These are phyloP conservation scores for Lipomyces starkeyi DNA, from an alignment of 805 yeast species.

Conservation along the genomic window DNA sequence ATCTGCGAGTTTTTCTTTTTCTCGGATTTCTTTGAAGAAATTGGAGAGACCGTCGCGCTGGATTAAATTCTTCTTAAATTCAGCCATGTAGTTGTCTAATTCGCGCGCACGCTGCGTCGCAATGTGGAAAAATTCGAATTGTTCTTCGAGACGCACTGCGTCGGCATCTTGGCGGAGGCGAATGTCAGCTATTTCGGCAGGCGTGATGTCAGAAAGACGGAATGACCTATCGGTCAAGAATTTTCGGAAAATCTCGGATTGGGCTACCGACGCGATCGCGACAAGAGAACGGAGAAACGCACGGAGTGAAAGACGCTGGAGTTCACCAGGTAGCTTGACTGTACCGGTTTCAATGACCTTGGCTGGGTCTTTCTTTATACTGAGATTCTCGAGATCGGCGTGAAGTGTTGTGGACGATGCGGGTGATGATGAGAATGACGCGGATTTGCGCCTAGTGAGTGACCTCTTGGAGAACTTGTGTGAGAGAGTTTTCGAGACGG, in stretches of 20 bases:
- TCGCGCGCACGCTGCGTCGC: slow-evolving; percentile 63
- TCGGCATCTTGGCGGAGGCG: slow-evolving; percentile 67
- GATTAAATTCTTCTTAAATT: slow-evolving; percentile 61
- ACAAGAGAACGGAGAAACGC: slow-evolving; percentile 67
- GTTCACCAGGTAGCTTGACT: slow-evolving; percentile 65
- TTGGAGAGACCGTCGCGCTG: slow-evolving; percentile 61
- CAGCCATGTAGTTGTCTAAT: slow-evolving; percentile 62
- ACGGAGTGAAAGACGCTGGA: slow-evolving; percentile 75
- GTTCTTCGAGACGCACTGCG: slow-evolving; percentile 62
- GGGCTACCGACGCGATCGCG: slow-evolving; percentile 60
- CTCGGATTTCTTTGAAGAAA: slow-evolving; percentile 70
- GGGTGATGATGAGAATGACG: slow-evolving; percentile 25
- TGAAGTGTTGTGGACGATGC: slow-evolving; percentile 2
- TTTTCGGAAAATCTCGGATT: slow-evolving; percentile 56
- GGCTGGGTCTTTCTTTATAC: not conserved
- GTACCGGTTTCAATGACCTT: not conserved
- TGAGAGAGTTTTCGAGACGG: slow-evolving; percentile 6
- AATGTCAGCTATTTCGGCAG: slow-evolving; percentile 60
- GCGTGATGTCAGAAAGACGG: slow-evolving; percentile 44
- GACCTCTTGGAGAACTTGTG: slow-evolving; percentile 20
- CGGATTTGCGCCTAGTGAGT: slow-evolving; percentile 13
- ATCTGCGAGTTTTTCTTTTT: slow-evolving; percentile 57
- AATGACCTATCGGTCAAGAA: slow-evolving; percentile 58
- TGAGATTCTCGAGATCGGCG: not conserved
- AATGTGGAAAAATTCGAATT: slow-evolving; percentile 72